Conservation (phyloP, 179 eudicot species). For the Nepenthes alata region DNA sequence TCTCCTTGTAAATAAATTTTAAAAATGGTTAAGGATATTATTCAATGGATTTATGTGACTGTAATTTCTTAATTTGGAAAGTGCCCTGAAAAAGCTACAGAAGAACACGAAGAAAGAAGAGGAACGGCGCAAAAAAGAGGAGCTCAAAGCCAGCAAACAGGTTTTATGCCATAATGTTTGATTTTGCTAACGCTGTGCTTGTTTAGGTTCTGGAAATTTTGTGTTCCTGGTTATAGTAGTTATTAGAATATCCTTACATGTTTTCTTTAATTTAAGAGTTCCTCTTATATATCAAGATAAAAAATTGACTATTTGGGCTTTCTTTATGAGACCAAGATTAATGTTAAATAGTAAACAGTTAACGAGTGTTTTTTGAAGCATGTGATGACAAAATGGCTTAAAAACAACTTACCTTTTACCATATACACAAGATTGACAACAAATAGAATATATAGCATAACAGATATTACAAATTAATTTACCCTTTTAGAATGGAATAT, state of each 20-base stretch:
- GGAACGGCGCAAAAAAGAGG: conserved; percentile 46
- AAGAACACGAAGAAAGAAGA: conserved; percentile 55
- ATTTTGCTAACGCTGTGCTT: not conserved
- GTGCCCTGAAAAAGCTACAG: conserved; percentile 37
- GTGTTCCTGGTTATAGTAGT: not conserved
- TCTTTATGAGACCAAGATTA: too few species aligned
- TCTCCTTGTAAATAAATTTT: too few species aligned
- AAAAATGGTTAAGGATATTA: too few species aligned
- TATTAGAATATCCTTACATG: not conserved
- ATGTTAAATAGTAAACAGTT: too few species aligned
- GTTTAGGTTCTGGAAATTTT: not conserved
- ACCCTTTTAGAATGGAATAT: too few species aligned
- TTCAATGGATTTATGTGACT: not conserved
- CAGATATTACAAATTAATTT: too few species aligned
- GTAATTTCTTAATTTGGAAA: conserved; percentile 1
- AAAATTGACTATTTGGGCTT: too few species aligned
- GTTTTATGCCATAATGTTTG: not conserved
- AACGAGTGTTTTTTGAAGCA: too few species aligned
- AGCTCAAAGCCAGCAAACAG: conserved; percentile 30
- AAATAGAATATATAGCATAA: too few species aligned
- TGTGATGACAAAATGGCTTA: too few species aligned
- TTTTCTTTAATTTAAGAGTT: not conserved
- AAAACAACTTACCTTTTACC: too few species aligned
- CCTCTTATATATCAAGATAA: not conserved
- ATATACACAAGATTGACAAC: too few species aligned